phyloP scores from a whole-genome alignment of 192 early-diverging fungal genomes.

The Backusella mclennaniae region DNA sequence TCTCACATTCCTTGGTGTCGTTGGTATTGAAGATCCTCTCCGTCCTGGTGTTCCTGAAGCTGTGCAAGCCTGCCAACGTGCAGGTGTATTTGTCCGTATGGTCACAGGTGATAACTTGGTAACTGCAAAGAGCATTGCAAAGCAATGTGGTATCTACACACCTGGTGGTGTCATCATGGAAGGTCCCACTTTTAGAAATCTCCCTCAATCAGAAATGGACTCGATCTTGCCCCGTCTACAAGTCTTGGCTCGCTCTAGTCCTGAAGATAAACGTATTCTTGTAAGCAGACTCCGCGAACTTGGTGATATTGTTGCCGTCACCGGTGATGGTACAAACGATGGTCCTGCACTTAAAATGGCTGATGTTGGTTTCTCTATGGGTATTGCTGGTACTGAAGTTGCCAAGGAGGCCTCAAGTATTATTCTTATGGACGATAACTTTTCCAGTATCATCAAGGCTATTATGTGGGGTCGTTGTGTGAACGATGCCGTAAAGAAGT shows the following conservation, averaged over 20 bases:
- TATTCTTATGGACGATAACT: constrained; percentile 98
- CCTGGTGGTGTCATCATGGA: constrained; percentile 90
- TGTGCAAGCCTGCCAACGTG: constrained; percentile 80
- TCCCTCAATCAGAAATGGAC: constrained; percentile 84
- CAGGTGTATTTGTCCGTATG: constrained; percentile 97
- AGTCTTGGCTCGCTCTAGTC: constrained; percentile 92
- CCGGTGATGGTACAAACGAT: constrained; percentile 99
- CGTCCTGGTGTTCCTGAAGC: constrained; percentile 93
- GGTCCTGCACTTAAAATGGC: constrained; percentile 91
- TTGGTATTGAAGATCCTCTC: constrained; percentile 97
- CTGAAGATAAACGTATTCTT: constrained; percentile 94
- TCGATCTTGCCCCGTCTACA: constrained; percentile 86
- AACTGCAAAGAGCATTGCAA: constrained; percentile 94
- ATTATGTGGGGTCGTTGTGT: constrained; percentile 97
- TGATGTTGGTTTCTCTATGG: constrained; percentile 99
- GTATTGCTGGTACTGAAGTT: constrained; percentile 98
- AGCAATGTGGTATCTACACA: constrained; percentile 88
- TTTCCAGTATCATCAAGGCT: constrained; percentile 95
- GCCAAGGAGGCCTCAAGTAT: constrained; percentile 99
- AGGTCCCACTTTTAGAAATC: constrained; percentile 87
- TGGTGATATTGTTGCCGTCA: constrained; percentile 96
- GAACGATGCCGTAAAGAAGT: constrained; percentile 97
- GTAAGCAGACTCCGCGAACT: constrained; percentile 85
- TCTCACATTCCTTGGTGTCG: constrained; percentile 79
- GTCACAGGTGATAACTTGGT: constrained; percentile 97